Conservation (phyloP, 2,329 filamentous ascomycete species). For the Fusarium veterinarium region DNA sequence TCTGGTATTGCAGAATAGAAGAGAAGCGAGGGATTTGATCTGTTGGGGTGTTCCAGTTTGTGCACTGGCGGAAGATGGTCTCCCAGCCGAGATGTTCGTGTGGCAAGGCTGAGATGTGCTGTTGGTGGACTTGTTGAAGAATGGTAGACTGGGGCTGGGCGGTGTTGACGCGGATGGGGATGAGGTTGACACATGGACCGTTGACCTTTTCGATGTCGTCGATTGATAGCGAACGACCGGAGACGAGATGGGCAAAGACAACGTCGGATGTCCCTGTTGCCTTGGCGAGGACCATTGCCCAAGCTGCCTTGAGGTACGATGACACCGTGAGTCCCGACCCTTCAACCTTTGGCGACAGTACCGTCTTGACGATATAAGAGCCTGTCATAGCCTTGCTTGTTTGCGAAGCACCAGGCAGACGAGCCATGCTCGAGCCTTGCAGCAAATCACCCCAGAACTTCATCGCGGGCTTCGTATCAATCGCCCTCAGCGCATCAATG, state of each 20-base stretch:
- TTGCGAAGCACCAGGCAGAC: fast-evolving
- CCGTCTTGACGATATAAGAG: background rate
- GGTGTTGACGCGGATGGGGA: background rate
- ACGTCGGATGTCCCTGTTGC: background rate
- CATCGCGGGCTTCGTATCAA: background rate
- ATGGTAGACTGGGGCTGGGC: background rate
- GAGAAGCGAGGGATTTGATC: background rate
- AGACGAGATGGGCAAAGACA: background rate
- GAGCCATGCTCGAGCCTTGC: fast-evolving
- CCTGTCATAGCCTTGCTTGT: fast-evolving
- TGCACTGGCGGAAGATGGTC: background rate
- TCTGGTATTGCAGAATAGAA: background rate
- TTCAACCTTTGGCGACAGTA: background rate
- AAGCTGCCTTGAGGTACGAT: background rate
- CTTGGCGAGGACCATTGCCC: background rate
- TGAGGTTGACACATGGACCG: background rate
- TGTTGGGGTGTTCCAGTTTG: background rate
- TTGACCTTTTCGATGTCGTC: background rate
- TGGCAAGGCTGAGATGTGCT: background rate
- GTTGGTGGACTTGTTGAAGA: background rate
- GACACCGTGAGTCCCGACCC: background rate
- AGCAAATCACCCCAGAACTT: background rate
- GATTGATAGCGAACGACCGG: background rate
- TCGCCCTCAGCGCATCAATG: background rate
- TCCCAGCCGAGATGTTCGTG: background rate